These are phyloP conservation scores for Mycena vulgaris DNA, from an alignment of 768 basidiomycete genomes.

Conservation along the genomic window DNA sequence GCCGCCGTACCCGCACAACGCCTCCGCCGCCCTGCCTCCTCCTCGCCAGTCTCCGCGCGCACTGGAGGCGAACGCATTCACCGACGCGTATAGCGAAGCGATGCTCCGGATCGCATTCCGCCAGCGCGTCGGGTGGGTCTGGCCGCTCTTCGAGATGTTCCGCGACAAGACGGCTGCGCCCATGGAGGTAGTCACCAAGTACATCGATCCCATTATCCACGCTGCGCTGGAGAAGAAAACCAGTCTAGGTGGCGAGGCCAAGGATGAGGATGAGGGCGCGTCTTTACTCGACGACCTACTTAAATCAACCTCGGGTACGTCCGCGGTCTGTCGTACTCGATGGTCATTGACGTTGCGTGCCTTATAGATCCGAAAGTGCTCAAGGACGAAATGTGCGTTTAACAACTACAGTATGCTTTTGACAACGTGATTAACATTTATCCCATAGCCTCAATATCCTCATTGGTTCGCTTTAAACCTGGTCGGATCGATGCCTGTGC, in stretches of 20 bases:
- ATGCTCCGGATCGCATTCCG: slow-evolving; percentile 61
- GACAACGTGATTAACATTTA: not conserved
- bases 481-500: no score
- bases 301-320: slow-evolving; percentile 18
- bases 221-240: slow-evolving; percentile 42
- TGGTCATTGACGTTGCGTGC: not conserved
- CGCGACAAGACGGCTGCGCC: slow-evolving; percentile 61
- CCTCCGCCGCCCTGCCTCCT: slow-evolving; percentile 40
- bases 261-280: not conserved
- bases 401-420: not conserved
- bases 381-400: slow-evolving; percentile 29
- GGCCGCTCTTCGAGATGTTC: slow-evolving; percentile 70
- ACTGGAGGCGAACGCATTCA: slow-evolving; percentile 53
- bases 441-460: slow-evolving; percentile 17
- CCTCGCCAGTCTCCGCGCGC: slow-evolving; percentile 26
- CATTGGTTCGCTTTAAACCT: not conserved
- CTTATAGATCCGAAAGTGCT: slow-evolving; percentile 38
- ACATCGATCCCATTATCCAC: slow-evolving; percentile 50
- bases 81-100: slow-evolving; percentile 63
- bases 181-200: slow-evolving; percentile 59
- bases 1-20: slow-evolving; percentile 61
- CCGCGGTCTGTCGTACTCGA: not conserved
- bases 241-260: slow-evolving; percentile 4
- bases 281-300: slow-evolving; percentile 6
- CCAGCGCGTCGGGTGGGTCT: slow-evolving; percentile 57